Evolutionary conservation across 2,329 filamentous ascomycete genomes (phyloP).

Genomic region (Neopestalotiopsis sp.): DNA sequence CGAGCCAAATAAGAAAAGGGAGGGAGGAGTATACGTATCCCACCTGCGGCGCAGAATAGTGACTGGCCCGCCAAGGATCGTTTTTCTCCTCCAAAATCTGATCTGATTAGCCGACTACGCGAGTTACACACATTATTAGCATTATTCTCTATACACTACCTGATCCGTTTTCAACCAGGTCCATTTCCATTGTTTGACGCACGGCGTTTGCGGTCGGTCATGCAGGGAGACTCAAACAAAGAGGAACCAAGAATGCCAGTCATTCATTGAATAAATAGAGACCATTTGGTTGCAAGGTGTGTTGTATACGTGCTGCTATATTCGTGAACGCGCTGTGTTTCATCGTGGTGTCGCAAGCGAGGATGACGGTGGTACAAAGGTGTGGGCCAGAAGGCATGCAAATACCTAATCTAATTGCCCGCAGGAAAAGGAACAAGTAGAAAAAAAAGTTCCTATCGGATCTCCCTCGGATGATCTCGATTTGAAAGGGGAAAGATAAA

Average conservation of each 20-base stretch:
- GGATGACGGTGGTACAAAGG: slow-evolving; percentile 5
- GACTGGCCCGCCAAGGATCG: neutral
- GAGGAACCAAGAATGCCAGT: no score
- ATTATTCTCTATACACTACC: neutral
- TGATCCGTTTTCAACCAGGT: neutral
- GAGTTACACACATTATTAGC: neutral
- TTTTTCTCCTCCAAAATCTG: neutral
- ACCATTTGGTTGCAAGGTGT: neutral
- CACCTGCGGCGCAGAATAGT: no score
- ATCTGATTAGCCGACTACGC: neutral
- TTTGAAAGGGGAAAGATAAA: neutral
- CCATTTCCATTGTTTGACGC: neutral
- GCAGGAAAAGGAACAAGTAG: neutral
- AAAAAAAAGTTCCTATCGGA: neutral
- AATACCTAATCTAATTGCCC: neutral
- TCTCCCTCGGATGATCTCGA: neutral
- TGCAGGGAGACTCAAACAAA: neutral
- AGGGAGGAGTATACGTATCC: neutral
- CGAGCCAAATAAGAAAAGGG: neutral
- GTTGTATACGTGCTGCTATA: neutral
- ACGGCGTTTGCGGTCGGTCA: neutral
- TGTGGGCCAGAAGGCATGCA: neutral
- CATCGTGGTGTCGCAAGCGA: slow-evolving; percentile 6
- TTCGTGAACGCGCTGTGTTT: slow-evolving; percentile 1
- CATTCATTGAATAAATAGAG: neutral